Base-by-base conservation (phyloP, 371 early-diverging fungal species). In the Antonospora locustae region DNA sequence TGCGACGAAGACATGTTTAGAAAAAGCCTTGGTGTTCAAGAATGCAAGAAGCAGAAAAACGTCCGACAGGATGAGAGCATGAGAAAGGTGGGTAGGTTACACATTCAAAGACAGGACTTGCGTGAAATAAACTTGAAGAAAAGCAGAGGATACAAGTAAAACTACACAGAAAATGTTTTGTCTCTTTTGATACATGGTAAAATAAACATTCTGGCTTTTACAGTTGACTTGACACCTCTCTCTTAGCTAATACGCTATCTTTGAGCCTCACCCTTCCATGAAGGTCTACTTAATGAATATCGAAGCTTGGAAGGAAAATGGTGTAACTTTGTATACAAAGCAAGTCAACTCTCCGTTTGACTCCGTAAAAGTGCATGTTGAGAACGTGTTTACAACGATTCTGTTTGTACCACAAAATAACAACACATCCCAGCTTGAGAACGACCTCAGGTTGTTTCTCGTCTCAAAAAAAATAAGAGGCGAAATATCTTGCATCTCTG, bases 51-150 rank as follows among this genome's bases (percentile, higher is more conserved):
- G 9, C 38, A 20, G 25, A 64, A 56, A 40, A 67, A 67, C 34
- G 40, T 53, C 9, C 23, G 9, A 16, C 62, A 67, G 44, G 63
- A 50, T 38, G 50, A 25, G 9, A 47, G 50, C 43, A 67, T 59
- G 22, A 64, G 63, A 41, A 50, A 20, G 47, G 58, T 67, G n/a
- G 68, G 68, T 7, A 67, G 28, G 9, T 5, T 67, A 19, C 58
- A 67, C 27, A 50, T 67, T 24, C 50, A 63, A 29, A 58, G 46
- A 43, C 68, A 63, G 40, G 64, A 67, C 60, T 40, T 67, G 9
- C 58, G 49, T 25, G 63, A 63, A 2, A 36, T 67, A 6, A 58
- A 40, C 28, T 22, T 64, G 4, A 63, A 30, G 41, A 63, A 58
- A 37, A 34, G 5, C 23, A 62, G 28, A 25, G 46, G 55, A n/a